phyloP scores from a whole-genome alignment of 2,329 filamentous ascomycete species.

The Alternaria solani region DNA sequence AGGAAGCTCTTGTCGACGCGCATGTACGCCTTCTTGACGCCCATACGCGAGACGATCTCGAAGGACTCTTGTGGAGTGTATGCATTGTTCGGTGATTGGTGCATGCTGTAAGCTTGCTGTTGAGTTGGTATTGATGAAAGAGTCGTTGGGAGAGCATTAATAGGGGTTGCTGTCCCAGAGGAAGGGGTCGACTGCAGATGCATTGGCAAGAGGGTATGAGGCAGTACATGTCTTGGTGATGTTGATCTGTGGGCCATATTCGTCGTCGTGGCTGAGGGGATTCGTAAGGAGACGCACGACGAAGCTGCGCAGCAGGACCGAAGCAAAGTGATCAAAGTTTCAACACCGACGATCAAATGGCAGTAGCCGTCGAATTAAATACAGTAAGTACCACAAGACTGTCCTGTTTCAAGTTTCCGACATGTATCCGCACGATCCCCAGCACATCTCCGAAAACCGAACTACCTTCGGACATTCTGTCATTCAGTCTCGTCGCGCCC shows the following conservation, averaged over 20 bases:
- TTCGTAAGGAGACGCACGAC: background rate
- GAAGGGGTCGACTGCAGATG: conserved; percentile 2
- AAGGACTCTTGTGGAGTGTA: conserved; percentile 60
- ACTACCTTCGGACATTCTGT: background rate
- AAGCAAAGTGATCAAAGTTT: background rate
- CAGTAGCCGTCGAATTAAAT: conserved; percentile 1
- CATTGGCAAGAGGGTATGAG: conserved; percentile 1
- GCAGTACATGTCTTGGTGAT: conserved; percentile 5
- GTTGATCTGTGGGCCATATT: conserved; percentile 5
- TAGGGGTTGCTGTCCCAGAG: conserved; percentile 4
- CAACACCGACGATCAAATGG: background rate
- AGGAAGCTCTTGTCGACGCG: conserved; percentile 61
- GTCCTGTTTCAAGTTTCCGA: background rate
- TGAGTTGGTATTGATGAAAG: background rate
- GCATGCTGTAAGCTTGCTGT: background rate
- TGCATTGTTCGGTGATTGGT: conserved; percentile 36
- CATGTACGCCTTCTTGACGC: conserved; percentile 62
- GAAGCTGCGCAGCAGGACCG: background rate
- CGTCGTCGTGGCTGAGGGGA: background rate
- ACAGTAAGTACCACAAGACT: background rate
- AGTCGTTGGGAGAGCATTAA: conserved; percentile 2
- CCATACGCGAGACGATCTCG: conserved; percentile 61
- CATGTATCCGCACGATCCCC: background rate
- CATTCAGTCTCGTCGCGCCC: background rate
- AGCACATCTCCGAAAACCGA: conserved; percentile 1